Evolutionary conservation across 2,329 filamentous ascomycete genomes (phyloP).

Genomic region (Colletotrichum sp.): DNA sequence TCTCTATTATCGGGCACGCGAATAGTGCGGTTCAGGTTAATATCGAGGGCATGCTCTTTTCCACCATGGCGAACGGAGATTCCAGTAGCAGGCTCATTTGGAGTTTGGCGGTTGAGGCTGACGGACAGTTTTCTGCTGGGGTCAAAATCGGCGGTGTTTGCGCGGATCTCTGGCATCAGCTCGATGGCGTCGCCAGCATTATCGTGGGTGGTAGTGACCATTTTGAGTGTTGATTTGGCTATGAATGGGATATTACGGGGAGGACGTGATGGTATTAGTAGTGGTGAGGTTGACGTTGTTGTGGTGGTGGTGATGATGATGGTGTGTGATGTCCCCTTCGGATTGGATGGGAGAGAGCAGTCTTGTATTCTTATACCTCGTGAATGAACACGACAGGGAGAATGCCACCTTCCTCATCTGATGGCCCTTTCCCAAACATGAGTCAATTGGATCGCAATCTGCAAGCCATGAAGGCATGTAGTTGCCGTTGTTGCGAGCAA

Average conservation of each 20-base stretch:
- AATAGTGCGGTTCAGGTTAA: constrained; percentile 45
- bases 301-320: background rate
- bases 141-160: background rate
- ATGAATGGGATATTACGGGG: background rate
- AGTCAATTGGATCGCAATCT: background rate
- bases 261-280: background rate
- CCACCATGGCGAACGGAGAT: constrained; percentile 11
- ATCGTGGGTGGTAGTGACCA: background rate
- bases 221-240: background rate
- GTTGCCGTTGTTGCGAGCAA: background rate
- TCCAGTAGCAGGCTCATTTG: background rate
- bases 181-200: background rate
- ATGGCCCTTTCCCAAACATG: background rate
- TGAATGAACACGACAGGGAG: background rate
- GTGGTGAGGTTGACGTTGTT: background rate
- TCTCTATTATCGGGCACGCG: constrained; percentile 44
- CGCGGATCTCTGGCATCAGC: constrained; percentile 13
- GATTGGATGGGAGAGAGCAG: background rate
- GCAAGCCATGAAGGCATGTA: background rate
- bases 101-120: background rate
- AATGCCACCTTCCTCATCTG: background rate
- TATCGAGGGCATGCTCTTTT: constrained; percentile 26
- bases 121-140: constrained; percentile 10
- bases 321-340: background rate
- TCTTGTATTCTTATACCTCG: background rate